Evolutionary conservation across 257 asterid species (phyloP), one percentile per base, ranked within the genome.

Genomic region (Lavandula angustifolia): DNA sequence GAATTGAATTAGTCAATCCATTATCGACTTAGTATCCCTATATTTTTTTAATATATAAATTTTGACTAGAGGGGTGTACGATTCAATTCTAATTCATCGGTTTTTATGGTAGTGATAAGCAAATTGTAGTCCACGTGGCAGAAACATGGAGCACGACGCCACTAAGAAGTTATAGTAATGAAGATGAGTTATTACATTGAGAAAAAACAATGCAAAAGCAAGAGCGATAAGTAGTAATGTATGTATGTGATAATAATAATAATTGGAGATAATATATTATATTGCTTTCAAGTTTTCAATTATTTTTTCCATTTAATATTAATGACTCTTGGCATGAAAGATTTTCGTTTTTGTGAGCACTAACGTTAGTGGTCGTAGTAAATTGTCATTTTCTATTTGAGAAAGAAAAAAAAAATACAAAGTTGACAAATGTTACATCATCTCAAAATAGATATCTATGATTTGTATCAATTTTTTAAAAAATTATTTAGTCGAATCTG

Each of bases 181-280:
- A 52, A 49, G 29, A 60, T 42, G 33, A 67, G 17, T 12, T 9
- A 9, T 44, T 65, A 71, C 11, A 55, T 27, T 38, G 62, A 8
- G 9, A 41, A 16, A 16, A 7, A 37, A n/a, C 49, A 70, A 64
- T 16, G 22, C 12, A 22, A 58, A 58, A 73, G 42, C 18, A 44
- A 73, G 73, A 66, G 78, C 78, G 74, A 73, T 73, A 73, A 73
- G 78, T 61, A 62, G 78, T 61, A 68, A 34, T 67, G 37, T 37
- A 9, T 9, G 54, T 37, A 13, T 9, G 54, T 59, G 71, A 58
- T 37, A 1, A 37, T 59, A 56, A 29, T 46, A 40, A 29, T 13
- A 55, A 55, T 31, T 11, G 40, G 53, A 46, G 78, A 74, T 74
- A 74, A 74, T 71, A 74, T 62, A 62, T 54, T 62, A 12, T 47